Conservation (phyloP, 2,329 filamentous ascomycete species). For the Phialocephala subalpina region DNA sequence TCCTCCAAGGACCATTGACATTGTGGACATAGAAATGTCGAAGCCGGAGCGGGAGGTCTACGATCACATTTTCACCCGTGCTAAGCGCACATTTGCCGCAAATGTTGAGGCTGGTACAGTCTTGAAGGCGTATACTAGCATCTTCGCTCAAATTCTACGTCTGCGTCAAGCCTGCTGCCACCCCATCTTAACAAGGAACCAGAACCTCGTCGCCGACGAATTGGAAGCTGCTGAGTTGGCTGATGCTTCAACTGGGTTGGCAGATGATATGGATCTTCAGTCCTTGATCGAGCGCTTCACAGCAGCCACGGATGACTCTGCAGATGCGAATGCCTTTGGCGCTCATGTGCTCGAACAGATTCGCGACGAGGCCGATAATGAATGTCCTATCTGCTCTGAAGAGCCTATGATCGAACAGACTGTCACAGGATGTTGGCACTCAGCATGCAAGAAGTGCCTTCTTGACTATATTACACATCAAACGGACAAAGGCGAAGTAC, state of each 20-base stretch:
- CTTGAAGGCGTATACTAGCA: conserved; percentile 94
- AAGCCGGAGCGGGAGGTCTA: conserved; percentile 89
- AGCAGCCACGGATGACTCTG: conserved; percentile 66
- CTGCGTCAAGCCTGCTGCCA: conserved; percentile 95
- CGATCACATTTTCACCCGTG: conserved; percentile 84
- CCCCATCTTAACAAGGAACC: conserved; percentile 86
- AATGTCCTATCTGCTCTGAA: conserved; percentile 94
- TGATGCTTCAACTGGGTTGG: conserved; percentile 81
- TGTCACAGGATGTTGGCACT: conserved; percentile 98
- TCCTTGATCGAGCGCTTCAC: conserved; percentile 87
- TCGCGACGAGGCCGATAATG: conserved; percentile 84
- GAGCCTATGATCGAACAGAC: conserved; percentile 95
- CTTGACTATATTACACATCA: conserved; percentile 90
- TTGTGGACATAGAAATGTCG: conserved; percentile 88
- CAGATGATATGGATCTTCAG: conserved; percentile 95
- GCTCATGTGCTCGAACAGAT: conserved; percentile 91
- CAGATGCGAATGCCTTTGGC: conserved; percentile 76
- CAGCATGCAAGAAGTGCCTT: conserved; percentile 93
- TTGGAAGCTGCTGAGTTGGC: conserved; percentile 80
- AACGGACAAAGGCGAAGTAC: conserved; percentile 75
- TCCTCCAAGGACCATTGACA: conserved; percentile 81
- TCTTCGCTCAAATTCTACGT: conserved; percentile 94
- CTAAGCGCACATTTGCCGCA: conserved; percentile 82
- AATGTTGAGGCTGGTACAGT: conserved; percentile 93
- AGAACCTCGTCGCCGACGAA: conserved; percentile 85